Conservation (phyloP, 768 basidiomycete species). For the Boletus edulis region DNA sequence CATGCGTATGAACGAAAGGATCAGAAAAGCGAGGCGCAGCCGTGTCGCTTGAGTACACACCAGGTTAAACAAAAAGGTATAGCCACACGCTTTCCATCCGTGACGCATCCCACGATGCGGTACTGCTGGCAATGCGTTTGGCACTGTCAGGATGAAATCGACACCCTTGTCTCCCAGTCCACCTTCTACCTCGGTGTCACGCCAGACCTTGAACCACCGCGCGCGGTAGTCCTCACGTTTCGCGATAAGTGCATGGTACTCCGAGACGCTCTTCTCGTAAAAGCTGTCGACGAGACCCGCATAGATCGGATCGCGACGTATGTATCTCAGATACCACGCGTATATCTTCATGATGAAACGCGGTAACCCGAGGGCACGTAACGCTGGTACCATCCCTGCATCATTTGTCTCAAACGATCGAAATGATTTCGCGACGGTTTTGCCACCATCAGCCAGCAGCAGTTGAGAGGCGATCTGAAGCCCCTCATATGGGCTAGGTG, state of each 20-base stretch:
- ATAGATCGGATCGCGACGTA: constrained; percentile 50
- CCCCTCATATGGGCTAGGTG: constrained; percentile 51
- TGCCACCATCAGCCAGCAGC: constrained; percentile 49
- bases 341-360: constrained; percentile 46
- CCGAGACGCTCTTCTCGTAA: constrained; percentile 46
- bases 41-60: constrained; percentile 34
- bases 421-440: constrained; percentile 35
- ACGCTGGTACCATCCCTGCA: constrained; percentile 41
- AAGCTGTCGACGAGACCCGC: constrained; percentile 52
- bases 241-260: constrained; percentile 49
- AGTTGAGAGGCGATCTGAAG: constrained; percentile 52
- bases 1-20: background rate
- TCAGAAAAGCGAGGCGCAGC: background rate
- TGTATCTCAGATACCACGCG: constrained; percentile 49
- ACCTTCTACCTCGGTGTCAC: constrained; percentile 22
- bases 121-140: constrained; percentile 59
- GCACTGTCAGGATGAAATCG: constrained; percentile 63
- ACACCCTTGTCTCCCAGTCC: constrained; percentile 40
- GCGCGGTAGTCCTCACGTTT: constrained; percentile 42
- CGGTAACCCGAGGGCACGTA: constrained; percentile 44
- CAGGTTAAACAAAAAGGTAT: constrained; percentile 67
- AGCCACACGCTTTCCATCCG: constrained; percentile 58
- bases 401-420: constrained; percentile 46
- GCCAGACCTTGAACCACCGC: constrained; percentile 38
- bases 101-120: constrained; percentile 51